Base-by-base conservation (phyloP, 2,329 filamentous ascomycete genomes). In the Trichoderma arundinaceum region DNA sequence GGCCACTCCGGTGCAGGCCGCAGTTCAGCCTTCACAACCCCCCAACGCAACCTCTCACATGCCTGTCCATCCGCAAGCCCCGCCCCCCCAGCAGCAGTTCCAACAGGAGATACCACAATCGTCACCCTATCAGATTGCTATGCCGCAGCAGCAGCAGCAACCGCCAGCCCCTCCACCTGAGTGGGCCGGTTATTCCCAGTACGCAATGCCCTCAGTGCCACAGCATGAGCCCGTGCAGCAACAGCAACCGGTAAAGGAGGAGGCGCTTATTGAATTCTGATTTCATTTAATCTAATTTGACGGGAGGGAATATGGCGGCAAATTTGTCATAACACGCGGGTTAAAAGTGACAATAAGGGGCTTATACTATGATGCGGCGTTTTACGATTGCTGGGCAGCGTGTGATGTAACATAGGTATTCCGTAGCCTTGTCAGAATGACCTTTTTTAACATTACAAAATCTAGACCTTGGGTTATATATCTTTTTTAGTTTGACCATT, bases 201-300 rank as follows among this genome's bases (percentile, higher is more conserved):
- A 89, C 28, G 79, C 84, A 2, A 92, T 92, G 72, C 90, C 90
- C 1, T 81, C 85, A 2, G 83, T 86, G 33, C 87, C 85, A 12
- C 78, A 79, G 60, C 82, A 77, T 57, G 79, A 80, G 49, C 78
- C 77, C 3, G 67, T 73, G 28, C 74, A 75, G 67, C 65, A 75
- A 67, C 65, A 63, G 10, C 72, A 82, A 72, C 85, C 84, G 13
- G 83, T 80, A 1, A 83, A 90, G 53, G 91, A 94, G 77, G 92
- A 94, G 77, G 90, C 88, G 66, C 78, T 95, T 72, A 95, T 95
- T 77, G 92, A 95, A 76, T 82, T 94, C 68, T 94, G 71, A 74
- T 43, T 48, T 17, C 33, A 2, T 59, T 15, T 28, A 28, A 46
- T 54, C 39, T 63, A 63, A 44, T 35, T 38, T 53, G 32, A 53